These are phyloP conservation scores for Aureobasidium sp. DNA, from an alignment of 2,329 filamentous ascomycete species.

Conservation along the genomic window DNA sequence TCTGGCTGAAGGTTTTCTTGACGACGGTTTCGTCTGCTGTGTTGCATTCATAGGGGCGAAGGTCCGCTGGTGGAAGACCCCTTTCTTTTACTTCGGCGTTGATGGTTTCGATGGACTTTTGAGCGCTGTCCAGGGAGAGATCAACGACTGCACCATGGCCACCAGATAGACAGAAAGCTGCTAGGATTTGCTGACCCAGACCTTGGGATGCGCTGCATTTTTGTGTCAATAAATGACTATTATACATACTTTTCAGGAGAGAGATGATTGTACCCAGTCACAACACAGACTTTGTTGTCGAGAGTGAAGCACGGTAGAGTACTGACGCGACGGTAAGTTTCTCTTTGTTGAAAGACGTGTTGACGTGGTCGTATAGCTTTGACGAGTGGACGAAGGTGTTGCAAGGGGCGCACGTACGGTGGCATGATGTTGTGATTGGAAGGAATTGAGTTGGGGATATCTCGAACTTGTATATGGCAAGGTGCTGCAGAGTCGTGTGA, in stretches of 20 bases:
- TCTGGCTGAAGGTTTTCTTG: slow-evolving; percentile 28
- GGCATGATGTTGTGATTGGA: slow-evolving; percentile 4
- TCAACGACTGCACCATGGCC: slow-evolving; percentile 30
- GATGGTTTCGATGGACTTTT: slow-evolving; percentile 27
- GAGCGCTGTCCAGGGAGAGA: slow-evolving; percentile 23
- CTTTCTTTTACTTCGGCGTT: slow-evolving; percentile 23
- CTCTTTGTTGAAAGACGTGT: neutral
- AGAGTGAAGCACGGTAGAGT: slow-evolving; percentile 18
- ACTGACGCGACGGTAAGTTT: slow-evolving; percentile 14
- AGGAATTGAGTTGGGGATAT: neutral
- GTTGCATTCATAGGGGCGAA: slow-evolving; percentile 35
- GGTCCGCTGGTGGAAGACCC: slow-evolving; percentile 23
- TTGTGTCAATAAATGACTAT: neutral
- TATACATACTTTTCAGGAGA: neutral
- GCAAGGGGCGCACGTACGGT: slow-evolving; percentile 15
- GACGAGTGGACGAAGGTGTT: neutral
- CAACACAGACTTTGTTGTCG: slow-evolving; percentile 17
- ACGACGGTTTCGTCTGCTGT: slow-evolving; percentile 34
- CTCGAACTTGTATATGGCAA: neutral
- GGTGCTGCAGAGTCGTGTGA: neutral
- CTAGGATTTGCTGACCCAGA: slow-evolving; percentile 28
- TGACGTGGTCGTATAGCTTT: neutral
- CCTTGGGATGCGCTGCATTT: slow-evolving; percentile 24
- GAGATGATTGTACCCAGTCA: slow-evolving; percentile 15
- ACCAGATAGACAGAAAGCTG: slow-evolving; percentile 27